Evolutionary conservation across 352 stramenopile genomes (phyloP).

Genomic region (Globisporangium cederbergense): DNA sequence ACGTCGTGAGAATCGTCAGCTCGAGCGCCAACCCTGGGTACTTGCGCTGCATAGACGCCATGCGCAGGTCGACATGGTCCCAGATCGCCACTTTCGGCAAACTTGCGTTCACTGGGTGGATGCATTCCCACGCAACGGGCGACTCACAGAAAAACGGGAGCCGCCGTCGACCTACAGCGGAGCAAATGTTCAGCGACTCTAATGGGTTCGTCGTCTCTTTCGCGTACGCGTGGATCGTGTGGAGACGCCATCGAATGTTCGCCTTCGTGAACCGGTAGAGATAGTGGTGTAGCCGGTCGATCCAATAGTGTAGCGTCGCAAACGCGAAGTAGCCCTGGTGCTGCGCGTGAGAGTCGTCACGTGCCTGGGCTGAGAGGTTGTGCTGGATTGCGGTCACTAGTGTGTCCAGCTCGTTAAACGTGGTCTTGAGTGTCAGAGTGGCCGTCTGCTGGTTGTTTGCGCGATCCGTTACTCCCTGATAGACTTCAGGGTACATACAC

Average conservation of each 20-base stretch:
- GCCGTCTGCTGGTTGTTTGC: neutral
- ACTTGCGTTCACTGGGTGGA: conserved; percentile 3
- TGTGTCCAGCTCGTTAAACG: conserved; percentile 38
- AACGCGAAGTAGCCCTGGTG: conserved; percentile 14
- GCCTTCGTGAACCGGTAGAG: conserved; percentile 5
- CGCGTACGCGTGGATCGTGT: conserved; percentile 14
- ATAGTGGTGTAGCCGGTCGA: conserved; percentile 35
- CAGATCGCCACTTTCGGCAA: conserved; percentile 17
- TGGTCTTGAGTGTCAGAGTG: conserved; percentile 20
- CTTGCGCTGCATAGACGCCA: conserved; percentile 8
- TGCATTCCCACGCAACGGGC: conserved; percentile 13
- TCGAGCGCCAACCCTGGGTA: conserved; percentile 19
- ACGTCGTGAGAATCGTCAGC: conserved; percentile 16
- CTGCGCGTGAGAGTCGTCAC: neutral
- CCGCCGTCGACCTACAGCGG: neutral
- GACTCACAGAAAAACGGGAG: conserved; percentile 18
- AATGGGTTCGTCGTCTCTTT: conserved; percentile 3
- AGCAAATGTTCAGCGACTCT: conserved; percentile 21
- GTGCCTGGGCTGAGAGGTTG: conserved; percentile 6
- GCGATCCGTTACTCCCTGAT: conserved; percentile 1
- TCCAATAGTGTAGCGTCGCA: conserved; percentile 23
- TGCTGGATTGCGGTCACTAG: conserved; percentile 19
- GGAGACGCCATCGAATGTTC: conserved; percentile 23
- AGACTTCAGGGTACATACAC: conserved; percentile 7
- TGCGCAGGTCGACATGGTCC: conserved; percentile 22